Evolutionary conservation across 2,329 filamentous ascomycete genomes (phyloP).

Genomic region (Hortaea werneckii): DNA sequence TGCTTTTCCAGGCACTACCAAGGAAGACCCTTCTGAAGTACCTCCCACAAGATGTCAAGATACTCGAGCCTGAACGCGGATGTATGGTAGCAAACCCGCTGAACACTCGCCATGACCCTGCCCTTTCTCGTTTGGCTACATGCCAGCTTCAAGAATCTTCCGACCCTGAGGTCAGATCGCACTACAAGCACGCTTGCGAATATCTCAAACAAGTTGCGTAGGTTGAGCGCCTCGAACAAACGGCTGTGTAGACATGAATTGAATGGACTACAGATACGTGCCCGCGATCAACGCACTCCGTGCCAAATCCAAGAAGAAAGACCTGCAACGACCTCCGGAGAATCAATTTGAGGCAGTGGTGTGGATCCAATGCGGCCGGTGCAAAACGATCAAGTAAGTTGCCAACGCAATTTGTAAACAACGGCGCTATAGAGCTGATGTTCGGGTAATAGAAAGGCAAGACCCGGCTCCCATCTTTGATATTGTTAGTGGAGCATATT

Average conservation of each 20-base stretch:
- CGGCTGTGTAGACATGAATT: too few species aligned
- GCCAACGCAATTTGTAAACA: too few species aligned
- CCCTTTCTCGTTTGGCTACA: background rate
- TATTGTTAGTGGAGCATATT: background rate
- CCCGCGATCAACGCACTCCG: background rate
- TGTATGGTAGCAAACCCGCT: background rate
- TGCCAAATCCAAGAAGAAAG: background rate
- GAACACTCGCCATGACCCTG: background rate
- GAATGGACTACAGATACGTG: background rate
- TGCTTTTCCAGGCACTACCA: background rate
- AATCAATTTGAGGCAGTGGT: background rate
- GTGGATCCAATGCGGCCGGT: background rate
- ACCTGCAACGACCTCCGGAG: background rate
- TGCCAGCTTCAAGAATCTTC: background rate
- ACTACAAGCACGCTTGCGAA: background rate
- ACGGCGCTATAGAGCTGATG: too few species aligned
- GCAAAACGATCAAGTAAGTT: background rate
- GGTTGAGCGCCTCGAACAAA: too few species aligned
- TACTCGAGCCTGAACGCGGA: background rate
- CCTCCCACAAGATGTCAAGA: background rate
- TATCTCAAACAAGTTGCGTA: background rate
- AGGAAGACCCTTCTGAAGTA: background rate
- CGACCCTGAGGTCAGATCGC: background rate
- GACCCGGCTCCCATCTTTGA: background rate
- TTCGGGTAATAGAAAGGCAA: background rate